Base-by-base conservation (phyloP, 2,329 filamentous ascomycete species). In the Amauroascus niger region DNA sequence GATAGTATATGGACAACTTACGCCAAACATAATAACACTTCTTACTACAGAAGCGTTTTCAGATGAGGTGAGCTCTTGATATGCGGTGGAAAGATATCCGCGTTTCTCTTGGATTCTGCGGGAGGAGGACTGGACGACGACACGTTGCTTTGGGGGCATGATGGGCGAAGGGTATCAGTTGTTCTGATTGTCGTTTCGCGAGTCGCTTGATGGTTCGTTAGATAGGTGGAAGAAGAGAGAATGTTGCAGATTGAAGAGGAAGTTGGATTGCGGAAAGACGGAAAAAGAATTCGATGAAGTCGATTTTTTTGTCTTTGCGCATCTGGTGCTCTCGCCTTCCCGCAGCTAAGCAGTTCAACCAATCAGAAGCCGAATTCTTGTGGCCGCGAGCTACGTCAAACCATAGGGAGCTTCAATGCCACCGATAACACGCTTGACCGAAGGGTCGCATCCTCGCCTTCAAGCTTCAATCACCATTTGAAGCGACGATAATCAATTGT, bases 1-100 rank as follows among this genome's bases (percentile, higher is more conserved):
- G 18, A n/a, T 33, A 49, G 28, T 30, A 7, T 30, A n/a, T 18
- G 20, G 41, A 43, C 28, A 24, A 74, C 82, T 66, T 76, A 87
- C 83, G 53, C 82, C 82, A 65, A 87, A 87, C 62, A 86, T 68
- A 59, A 79, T 75, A 60, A 87, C 71, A 65, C 83, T 86, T 62
- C 80, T 78, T 56, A 87, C 83, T 54, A 86, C 78, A 54, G 81
- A 78, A 47, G 81, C 77, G 69, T 87, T 87, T 65, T 87, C 84
- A 32, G 83, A 69, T 26, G 79, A 78, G 53, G 81, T 86, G 64
- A 86, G 64, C 60, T 80, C 74, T 57, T 78, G 75, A 69, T 85
- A 86, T 60, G 79, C 75, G 54, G 74, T 74, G 61, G 73, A 73
- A 59, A 85, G 61, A 68, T 80, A 76, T 58, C 82, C 78, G 62